phyloP scores from a whole-genome alignment of 1,284 basidiomycete genomes.

The Irpex rosettiformis region DNA sequence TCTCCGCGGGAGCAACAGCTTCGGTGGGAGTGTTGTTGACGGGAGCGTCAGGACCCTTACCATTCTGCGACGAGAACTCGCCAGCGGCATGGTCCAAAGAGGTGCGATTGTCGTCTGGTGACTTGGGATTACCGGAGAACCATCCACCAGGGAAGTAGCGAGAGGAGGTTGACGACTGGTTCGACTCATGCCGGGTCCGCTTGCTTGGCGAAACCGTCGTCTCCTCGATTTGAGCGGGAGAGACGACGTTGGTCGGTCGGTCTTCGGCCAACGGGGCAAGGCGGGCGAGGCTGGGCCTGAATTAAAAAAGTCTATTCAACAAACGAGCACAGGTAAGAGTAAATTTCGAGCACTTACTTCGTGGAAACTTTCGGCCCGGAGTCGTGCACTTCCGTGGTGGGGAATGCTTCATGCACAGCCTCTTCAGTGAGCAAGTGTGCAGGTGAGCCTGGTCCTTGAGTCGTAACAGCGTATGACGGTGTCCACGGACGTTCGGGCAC shows the following conservation, averaged over 20 bases:
- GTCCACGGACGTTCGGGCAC: constrained; percentile 17
- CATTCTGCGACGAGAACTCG: constrained; percentile 35
- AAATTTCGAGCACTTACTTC: constrained; percentile 24
- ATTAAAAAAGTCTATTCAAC: background rate
- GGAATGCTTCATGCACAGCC: constrained; percentile 23
- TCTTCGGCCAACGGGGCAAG: constrained; percentile 26
- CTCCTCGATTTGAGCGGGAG: constrained; percentile 17
- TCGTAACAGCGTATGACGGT: constrained; percentile 17
- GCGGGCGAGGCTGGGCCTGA: constrained; percentile 27
- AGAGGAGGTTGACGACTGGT: constrained; percentile 37
- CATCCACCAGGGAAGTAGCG: constrained; percentile 55
- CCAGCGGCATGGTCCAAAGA: constrained; percentile 50
- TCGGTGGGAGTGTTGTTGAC: background rate
- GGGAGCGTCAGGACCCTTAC: constrained; percentile 2
- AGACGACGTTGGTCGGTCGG: background rate
- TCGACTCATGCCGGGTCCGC: constrained; percentile 46
- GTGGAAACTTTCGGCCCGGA: constrained; percentile 18
- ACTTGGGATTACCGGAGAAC: constrained; percentile 39
- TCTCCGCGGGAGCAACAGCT: background rate
- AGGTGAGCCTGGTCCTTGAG: constrained; percentile 3
- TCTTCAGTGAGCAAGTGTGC: constrained; percentile 7
- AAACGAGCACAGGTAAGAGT: background rate
- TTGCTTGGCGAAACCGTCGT: constrained; percentile 11
- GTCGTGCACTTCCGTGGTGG: constrained; percentile 21
- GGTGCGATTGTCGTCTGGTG: constrained; percentile 36